Conservation (phyloP, 805 yeast species). For the Candida andamanensis region DNA sequence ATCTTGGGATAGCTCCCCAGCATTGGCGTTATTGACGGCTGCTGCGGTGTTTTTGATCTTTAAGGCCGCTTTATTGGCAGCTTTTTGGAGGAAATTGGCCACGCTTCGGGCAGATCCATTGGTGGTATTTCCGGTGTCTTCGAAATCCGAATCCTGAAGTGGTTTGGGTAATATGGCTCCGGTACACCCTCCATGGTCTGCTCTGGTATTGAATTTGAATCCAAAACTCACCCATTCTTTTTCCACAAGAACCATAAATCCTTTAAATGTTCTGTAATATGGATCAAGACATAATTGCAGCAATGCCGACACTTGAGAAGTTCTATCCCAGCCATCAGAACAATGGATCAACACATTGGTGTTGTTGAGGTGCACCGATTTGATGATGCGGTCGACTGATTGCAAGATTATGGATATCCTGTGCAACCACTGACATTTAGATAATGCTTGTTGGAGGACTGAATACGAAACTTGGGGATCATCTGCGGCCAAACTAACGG, state of each 20-base stretch:
- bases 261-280: constrained; percentile 78
- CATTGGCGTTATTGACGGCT: constrained; percentile 14
- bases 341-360: constrained; percentile 88
- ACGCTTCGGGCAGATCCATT: constrained; percentile 23
- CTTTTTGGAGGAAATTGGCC: constrained; percentile 34
- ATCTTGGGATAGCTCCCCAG: constrained; percentile 13
- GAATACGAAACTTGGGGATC: constrained; percentile 16
- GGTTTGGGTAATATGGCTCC: constrained; percentile 29
- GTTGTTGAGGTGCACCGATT: constrained; percentile 76
- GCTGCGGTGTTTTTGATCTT: constrained; percentile 36
- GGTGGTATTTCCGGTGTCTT: constrained; percentile 6
- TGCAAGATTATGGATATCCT: constrained; percentile 63
- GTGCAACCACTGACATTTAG: constrained; percentile 75
- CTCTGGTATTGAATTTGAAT: constrained; percentile 78
- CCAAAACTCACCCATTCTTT: constrained; percentile 97
- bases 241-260: constrained; percentile 80
- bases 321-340: constrained; percentile 98
- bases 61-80: constrained; percentile 40
- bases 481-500: constrained; percentile 16
- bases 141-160: constrained; percentile 7
- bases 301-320: constrained; percentile 81
- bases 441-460: constrained; percentile 44
- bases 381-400: constrained; percentile 71
- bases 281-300: constrained; percentile 89
- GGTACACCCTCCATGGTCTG: constrained; percentile 62